Evolutionary conservation across 1,139 yeast genomes (phyloP).

Genomic region (Debaryomyces sp.): DNA sequence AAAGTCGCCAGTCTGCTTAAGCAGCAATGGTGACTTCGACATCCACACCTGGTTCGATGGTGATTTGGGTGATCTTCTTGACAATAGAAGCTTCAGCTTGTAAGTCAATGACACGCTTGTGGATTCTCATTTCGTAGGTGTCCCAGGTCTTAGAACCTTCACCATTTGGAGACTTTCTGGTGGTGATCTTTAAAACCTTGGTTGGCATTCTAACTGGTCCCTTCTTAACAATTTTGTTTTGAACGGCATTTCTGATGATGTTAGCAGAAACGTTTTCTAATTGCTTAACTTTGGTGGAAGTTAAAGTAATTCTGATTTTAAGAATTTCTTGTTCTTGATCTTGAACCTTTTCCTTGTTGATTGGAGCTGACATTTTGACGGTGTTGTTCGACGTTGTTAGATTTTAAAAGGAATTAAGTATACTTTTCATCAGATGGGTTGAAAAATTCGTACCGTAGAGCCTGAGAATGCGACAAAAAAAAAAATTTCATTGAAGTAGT

Average conservation of each 20-base stretch:
- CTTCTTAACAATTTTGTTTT: constrained; percentile 81
- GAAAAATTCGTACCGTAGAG: constrained; percentile 9
- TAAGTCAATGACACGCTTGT: constrained; percentile 99
- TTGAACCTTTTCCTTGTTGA: constrained; percentile 80
- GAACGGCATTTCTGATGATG: constrained; percentile 87
- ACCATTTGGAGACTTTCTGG: constrained; percentile 99
- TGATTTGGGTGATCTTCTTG: constrained; percentile 94
- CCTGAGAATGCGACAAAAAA: constrained; percentile 1
- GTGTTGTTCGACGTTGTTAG: constrained; percentile 50
- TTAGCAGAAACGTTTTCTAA: constrained; percentile 90
- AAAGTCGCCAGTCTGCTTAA: constrained; percentile 19
- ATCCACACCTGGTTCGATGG: constrained; percentile 64
- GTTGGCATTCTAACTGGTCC: constrained; percentile 99
- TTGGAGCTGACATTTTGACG: constrained; percentile 68
- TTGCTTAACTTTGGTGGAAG: constrained; percentile 98
- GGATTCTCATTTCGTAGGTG: constrained; percentile 99
- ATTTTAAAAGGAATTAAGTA: constrained; percentile 8
- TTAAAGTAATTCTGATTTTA: constrained; percentile 99
- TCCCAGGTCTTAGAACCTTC: constrained; percentile 99
- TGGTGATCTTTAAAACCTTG: constrained; percentile 96
- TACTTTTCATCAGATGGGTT: constrained; percentile 16
- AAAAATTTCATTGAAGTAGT: background rate
- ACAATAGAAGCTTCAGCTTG: constrained; percentile 95
- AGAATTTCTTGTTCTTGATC: constrained; percentile 83
- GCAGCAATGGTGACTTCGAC: constrained; percentile 47